Conservation (phyloP, 2,329 filamentous ascomycete genomes). For the Penicillium sp. region DNA sequence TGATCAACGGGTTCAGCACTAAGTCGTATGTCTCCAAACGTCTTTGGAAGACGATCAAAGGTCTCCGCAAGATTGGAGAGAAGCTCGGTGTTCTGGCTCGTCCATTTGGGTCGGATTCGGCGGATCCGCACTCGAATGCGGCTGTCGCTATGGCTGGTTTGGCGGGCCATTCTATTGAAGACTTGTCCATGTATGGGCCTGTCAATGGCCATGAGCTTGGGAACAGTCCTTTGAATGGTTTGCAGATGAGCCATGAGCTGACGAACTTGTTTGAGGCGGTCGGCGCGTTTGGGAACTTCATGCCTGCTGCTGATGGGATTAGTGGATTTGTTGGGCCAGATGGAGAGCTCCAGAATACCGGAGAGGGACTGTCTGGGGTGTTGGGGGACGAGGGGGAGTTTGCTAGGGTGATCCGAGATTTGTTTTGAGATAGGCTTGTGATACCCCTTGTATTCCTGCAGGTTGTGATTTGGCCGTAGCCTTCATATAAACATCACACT, state of each 20-base stretch:
- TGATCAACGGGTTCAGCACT: constrained; percentile 63
- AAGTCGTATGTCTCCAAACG: constrained; percentile 64
- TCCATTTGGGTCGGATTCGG: constrained; percentile 41
- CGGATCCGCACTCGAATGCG: constrained; percentile 62
- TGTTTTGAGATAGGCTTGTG: constrained; percentile 52
- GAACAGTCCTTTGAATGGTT: constrained; percentile 59
- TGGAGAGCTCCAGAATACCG: constrained; percentile 45
- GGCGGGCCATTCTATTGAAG: constrained; percentile 63
- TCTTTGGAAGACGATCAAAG: constrained; percentile 65
- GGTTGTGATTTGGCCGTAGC: too few relatives aligned
- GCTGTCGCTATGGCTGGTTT: constrained; percentile 68
- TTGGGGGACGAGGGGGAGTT: constrained; percentile 62
- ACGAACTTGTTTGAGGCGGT: constrained; percentile 66
- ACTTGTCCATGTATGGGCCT: constrained; percentile 52
- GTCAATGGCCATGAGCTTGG: constrained; percentile 47
- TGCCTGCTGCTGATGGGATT: constrained; percentile 39
- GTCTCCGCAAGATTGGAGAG: constrained; percentile 64
- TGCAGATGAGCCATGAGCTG: constrained; percentile 63
- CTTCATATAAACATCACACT: too few relatives aligned
- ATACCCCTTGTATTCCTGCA: not conserved
- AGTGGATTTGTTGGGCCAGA: constrained; percentile 41
- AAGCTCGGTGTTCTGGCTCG: constrained; percentile 57
- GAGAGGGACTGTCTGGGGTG: constrained; percentile 46
- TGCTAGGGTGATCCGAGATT: constrained; percentile 59
- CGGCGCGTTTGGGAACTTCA: constrained; percentile 52